Percentiles rank a stretch among this genome's conserved stretches.
These are phyloP conservation scores for Talaromyces thailandensis DNA, from an alignment of 495 filamentous ascomycete genomes.

Conservation along the genomic window DNA sequence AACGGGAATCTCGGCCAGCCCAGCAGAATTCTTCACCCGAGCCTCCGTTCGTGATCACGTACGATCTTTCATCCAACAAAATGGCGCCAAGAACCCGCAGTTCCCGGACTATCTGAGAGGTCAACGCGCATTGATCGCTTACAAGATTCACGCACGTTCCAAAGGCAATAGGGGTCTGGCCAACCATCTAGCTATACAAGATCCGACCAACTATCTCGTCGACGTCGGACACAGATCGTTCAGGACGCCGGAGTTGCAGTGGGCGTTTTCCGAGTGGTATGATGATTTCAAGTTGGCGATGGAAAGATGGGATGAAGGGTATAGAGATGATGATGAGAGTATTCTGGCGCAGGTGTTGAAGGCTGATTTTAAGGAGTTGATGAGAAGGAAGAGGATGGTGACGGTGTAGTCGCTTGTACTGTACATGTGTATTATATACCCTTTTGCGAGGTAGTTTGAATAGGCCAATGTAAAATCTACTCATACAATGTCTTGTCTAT, in stretches of 20 bases:
- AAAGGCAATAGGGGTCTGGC: conserved; percentile 19
- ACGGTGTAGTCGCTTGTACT: not conserved
- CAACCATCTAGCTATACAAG: conserved; percentile 44
- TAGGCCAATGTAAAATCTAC: not conserved
- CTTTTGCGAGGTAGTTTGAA: not conserved
- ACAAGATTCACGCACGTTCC: conserved; percentile 22
- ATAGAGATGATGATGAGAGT: conserved; percentile 6
- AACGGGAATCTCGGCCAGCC: conserved; percentile 42
- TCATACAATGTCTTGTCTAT: not conserved
- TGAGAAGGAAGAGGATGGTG: conserved; percentile 2
- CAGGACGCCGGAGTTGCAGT: conserved; percentile 23
- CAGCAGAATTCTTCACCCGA: conserved; percentile 30
- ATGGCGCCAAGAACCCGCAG: not conserved
- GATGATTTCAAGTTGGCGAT: conserved; percentile 13
- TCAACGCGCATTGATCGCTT: conserved; percentile 28
- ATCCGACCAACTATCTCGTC: conserved; percentile 48
- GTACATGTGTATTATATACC: conserved; percentile 2
- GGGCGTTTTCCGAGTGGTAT: conserved; percentile 17
- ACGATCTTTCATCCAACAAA: not conserved
- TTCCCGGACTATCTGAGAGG: conserved; percentile 22
- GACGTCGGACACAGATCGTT: conserved; percentile 41
- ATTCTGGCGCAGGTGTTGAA: conserved; percentile 20
- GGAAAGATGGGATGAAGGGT: conserved; percentile 13
- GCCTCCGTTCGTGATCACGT: conserved; percentile 11
- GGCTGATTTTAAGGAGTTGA: conserved; percentile 28